phyloP scores from a whole-genome alignment of 352 stramenopile genomes.

The Pythium sukuiense region DNA sequence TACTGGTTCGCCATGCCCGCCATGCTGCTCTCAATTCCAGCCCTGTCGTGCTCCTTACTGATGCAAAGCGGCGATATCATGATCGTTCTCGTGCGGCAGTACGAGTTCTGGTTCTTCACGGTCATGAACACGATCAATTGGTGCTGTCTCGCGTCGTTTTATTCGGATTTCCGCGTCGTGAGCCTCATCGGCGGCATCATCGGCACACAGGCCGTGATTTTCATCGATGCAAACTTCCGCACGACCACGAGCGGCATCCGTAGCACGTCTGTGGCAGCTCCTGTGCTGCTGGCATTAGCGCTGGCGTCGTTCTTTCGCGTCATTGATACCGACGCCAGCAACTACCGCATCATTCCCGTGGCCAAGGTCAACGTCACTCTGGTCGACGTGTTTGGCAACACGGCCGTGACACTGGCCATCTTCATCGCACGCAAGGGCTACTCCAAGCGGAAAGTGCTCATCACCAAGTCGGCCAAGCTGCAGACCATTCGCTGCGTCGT shows the following conservation, averaged over 20 bases:
- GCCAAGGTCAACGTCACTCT: slow-evolving; percentile 29
- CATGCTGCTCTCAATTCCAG: slow-evolving; percentile 9
- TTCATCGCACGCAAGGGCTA: slow-evolving; percentile 38
- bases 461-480: slow-evolving; percentile 22
- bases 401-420: slow-evolving; percentile 35
- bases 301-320: slow-evolving; percentile 26
- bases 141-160: slow-evolving; percentile 32
- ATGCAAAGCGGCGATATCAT: slow-evolving; percentile 35
- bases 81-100: slow-evolving; percentile 25
- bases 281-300: slow-evolving; percentile 24
- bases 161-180: slow-evolving; percentile 31
- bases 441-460: slow-evolving; percentile 34
- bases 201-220: slow-evolving; percentile 25
- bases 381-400: slow-evolving; percentile 46
- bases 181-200: slow-evolving; percentile 29
- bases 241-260: slow-evolving; percentile 31
- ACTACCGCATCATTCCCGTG: slow-evolving; percentile 25
- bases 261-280: slow-evolving; percentile 16
- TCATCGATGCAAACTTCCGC: slow-evolving; percentile 42
- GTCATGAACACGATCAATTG: slow-evolving; percentile 32
- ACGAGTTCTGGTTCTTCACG: slow-evolving; percentile 50
- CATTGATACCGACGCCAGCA: slow-evolving; percentile 27
- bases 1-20: slow-evolving; percentile 7
- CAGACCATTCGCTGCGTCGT: slow-evolving; percentile 41
- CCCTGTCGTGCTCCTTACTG: slow-evolving; percentile 14